A percentile compares a stretch with the other conserved stretches of the same genome.
Evolutionary conservation across 345 rosid species (phyloP).

Genomic region (Chamaenerion angustifolium): DNA sequence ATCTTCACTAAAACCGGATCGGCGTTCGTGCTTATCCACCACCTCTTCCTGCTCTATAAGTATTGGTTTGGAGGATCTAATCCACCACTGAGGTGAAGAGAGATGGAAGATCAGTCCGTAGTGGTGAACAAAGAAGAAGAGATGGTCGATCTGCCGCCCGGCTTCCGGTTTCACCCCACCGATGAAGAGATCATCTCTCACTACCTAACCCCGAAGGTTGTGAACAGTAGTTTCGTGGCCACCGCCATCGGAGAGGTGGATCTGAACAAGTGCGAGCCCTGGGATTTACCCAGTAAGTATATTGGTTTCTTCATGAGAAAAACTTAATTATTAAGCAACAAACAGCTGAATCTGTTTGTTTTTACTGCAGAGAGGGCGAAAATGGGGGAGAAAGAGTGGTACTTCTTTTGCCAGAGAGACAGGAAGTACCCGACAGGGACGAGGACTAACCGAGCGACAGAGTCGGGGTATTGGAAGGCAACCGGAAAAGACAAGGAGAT

Average conservation of each 20-base stretch:
- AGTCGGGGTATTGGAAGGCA: slow-evolving; percentile 93
- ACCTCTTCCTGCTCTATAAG: not conserved
- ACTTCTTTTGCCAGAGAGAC: slow-evolving; percentile 87
- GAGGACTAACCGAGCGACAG: slow-evolving; percentile 92
- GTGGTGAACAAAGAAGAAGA: slow-evolving; percentile 53
- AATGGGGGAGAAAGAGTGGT: slow-evolving; percentile 94
- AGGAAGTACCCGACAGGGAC: slow-evolving; percentile 94
- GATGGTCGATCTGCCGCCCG: slow-evolving; percentile 56
- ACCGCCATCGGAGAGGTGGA: slow-evolving; percentile 63
- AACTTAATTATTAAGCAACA: no score
- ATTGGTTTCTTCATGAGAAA: no score
- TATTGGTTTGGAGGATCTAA: not conserved
- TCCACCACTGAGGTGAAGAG: not conserved
- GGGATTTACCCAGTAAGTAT: slow-evolving; percentile 76
- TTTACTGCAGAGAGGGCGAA: slow-evolving; percentile 58
- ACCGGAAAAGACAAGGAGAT: slow-evolving; percentile 93
- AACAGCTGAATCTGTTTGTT: not conserved
- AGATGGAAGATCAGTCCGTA: slow-evolving; percentile 38
- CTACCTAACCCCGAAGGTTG: slow-evolving; percentile 52
- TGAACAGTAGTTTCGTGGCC: slow-evolving; percentile 34
- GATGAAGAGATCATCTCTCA: slow-evolving; percentile 75
- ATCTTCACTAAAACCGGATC: no score
- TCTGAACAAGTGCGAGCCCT: slow-evolving; percentile 87
- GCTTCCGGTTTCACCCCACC: slow-evolving; percentile 85
- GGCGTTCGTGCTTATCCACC: not conserved